Evolutionary conservation across 2,329 filamentous ascomycete species (phyloP).

Genomic region (Penicillium sp.): DNA sequence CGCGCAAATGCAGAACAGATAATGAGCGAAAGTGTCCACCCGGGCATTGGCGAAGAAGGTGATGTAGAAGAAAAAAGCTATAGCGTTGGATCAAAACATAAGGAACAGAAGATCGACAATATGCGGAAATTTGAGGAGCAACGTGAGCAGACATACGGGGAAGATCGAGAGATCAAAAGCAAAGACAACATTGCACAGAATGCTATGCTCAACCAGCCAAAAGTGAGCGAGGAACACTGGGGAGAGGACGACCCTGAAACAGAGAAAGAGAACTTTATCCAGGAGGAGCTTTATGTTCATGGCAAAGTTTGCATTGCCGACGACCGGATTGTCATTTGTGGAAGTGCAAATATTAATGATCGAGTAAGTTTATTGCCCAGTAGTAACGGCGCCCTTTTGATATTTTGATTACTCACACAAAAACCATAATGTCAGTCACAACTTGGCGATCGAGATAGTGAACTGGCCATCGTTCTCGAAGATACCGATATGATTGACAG

Average conservation of each 20-base stretch:
- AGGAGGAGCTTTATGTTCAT: constrained; percentile 95
- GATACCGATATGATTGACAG: constrained; percentile 68
- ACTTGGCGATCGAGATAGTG: constrained; percentile 77
- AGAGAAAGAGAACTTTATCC: constrained; percentile 84
- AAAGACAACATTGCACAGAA: constrained; percentile 66
- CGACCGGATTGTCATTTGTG: constrained; percentile 74
- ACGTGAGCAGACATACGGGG: constrained; percentile 31
- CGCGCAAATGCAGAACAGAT: constrained; percentile 82
- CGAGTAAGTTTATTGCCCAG: constrained; percentile 37
- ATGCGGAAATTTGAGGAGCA: constrained; percentile 45
- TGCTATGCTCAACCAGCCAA: constrained; percentile 69
- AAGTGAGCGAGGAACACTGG: constrained; percentile 59
- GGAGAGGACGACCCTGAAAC: constrained; percentile 73
- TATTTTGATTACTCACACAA: not conserved
- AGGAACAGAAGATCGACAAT: constrained; percentile 33
- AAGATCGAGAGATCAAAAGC: constrained; percentile 23
- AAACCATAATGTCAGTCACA: constrained; percentile 59
- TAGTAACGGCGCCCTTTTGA: not conserved
- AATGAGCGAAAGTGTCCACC: constrained; percentile 69
- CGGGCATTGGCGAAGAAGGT: constrained; percentile 41
- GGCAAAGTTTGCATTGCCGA: constrained; percentile 81
- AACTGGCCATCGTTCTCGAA: constrained; percentile 86
- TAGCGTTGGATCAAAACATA: constrained; percentile 21
- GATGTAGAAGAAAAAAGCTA: constrained; percentile 35
- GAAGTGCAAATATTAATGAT: constrained; percentile 68